Evolutionary conservation across 169 alveolate species (phyloP), one percentile per base, ranked within the genome.

Genomic region (Eimeria maxima): DNA sequence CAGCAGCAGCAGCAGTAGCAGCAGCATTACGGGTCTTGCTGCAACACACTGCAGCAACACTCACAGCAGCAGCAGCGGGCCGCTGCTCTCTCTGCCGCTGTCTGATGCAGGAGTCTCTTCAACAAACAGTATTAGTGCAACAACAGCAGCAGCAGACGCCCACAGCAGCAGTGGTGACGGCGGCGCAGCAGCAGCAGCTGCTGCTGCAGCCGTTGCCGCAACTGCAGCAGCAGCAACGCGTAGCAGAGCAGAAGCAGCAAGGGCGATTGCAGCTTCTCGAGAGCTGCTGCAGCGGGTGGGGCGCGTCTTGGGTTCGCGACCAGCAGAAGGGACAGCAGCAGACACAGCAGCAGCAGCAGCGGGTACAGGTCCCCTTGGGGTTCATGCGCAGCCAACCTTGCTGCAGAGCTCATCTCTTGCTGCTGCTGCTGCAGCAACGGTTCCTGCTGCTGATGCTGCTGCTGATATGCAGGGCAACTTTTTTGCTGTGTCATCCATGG

Each of bases 181-280:
- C 74, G 33, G 74, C 33, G 29, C 73, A 4, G 91, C 50, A 16
- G 69, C 89, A 11, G 89, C 89, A 13, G 73, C 91, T 38, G 91
- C 91, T 29, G 91, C 91, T 53, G 60, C 60, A 1, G 60, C 91
- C 22, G 91, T 74, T 53, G 60, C 91, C 22, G 91, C 91, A 4
- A 47, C 91, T n/a, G 91, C 69, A 81, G 91, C 91, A 81, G 73
- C 91, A 81, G 74, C 91, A 81, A 47, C 91, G 33, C 55, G 91
- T 6, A 81, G 91, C 91, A 81, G 91, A 18, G 73, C 47, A 53
- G 91, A 45, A 1, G 91, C 91, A 16, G 74, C 91, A 27, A 81
- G 27, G 33, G 50, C 91, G 4, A 81, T 81, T n/a, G 91, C 69
- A 7, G 73, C 73, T 3, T 81, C 91, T 50, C 74, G 91, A 7